Evolutionary conservation across 192 early-diverging fungal species (phyloP), one percentile per base, ranked within the genome.

Genomic region (Backusella circina): DNA sequence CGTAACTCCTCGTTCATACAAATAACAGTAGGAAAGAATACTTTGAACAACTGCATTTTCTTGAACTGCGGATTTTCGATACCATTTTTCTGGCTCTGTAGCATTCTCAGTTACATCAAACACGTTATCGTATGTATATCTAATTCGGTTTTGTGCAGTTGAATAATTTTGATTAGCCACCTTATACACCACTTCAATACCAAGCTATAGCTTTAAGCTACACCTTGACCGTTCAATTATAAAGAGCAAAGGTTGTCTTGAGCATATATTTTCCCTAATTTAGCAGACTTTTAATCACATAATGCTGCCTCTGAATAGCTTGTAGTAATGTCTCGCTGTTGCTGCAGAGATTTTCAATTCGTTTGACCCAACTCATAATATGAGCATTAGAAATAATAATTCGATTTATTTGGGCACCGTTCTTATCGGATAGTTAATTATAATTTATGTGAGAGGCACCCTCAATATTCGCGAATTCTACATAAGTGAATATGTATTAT

Each of bases 121-220:
- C 9, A 92, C 95, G 72, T 88, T 92, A 47, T 90, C 88, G 66
- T 91, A 88, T 73, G 92, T 93, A 72, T 86, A 92, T 3, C 91
- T 94, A 30, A 94, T 84, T 74, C 93, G 94, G 80, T 90, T 93
- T 76, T 95, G 92, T 12, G 95, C 93, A 88, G 90, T 90, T 10
- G 93, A 87, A 79, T 94, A 90, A 75, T 90, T 88, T 66, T 90
- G 83, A 50, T 90, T 77, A 1, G 93, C 92, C 12, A 93, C 88
- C 85, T 82, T 16, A 88, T 78, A 71, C 93, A 88, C 81, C 93
- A 88, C 21, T 86, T 75, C 3, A 92, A 79, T 15, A 93, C 91
- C 76, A 89, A 85, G 28, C 80, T 70, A 13, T 77, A 66, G 67
- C 88, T 81, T 76, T 84, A 83, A 8, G n/a, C 1, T 13, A 68